phyloP scores from a whole-genome alignment of 768 basidiomycete species.

The Fistulinella prunicolor region DNA sequence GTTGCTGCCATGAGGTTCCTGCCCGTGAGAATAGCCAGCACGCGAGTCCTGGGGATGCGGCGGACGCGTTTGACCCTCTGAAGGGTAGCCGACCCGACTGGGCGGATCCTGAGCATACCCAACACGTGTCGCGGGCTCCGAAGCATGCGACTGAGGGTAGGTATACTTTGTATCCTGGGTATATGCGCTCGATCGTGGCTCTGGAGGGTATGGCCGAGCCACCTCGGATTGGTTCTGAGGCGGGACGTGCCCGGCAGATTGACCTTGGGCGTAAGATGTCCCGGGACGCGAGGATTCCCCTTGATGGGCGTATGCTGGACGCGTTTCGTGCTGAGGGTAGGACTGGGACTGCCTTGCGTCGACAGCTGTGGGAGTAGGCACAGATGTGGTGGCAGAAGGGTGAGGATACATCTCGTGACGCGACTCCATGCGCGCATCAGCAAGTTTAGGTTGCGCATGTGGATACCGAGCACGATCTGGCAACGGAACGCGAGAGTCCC shows the following conservation, averaged over 20 bases:
- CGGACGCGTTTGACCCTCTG: constrained; percentile 16
- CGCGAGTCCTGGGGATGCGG: constrained; percentile 19
- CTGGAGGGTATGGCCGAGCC: constrained; percentile 17
- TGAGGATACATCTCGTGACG: constrained; percentile 27
- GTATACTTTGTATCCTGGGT: constrained; percentile 23
- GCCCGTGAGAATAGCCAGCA: constrained; percentile 11
- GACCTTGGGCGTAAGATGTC: constrained; percentile 19
- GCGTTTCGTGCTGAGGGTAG: constrained; percentile 22
- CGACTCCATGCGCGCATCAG: constrained; percentile 24
- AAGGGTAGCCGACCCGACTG: constrained; percentile 12
- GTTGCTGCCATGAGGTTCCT: constrained; percentile 17
- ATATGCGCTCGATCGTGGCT: constrained; percentile 21
- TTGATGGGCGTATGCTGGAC: constrained; percentile 19
- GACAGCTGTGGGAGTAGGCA: constrained; percentile 12
- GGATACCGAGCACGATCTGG: constrained; percentile 24
- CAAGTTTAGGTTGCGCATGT: constrained; percentile 14
- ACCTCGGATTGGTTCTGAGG: constrained; percentile 16
- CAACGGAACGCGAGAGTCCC: constrained; percentile 21
- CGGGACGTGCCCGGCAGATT: constrained; percentile 9
- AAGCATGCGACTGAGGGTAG: constrained; percentile 19
- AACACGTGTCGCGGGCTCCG: constrained; percentile 14
- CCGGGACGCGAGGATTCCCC: constrained; percentile 18
- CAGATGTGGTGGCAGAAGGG: constrained; percentile 10
- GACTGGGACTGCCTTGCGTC: constrained; percentile 23
- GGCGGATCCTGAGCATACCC: constrained; percentile 16